Conservation (phyloP, 257 asterid genomes). For the Mitragyna speciosa region DNA sequence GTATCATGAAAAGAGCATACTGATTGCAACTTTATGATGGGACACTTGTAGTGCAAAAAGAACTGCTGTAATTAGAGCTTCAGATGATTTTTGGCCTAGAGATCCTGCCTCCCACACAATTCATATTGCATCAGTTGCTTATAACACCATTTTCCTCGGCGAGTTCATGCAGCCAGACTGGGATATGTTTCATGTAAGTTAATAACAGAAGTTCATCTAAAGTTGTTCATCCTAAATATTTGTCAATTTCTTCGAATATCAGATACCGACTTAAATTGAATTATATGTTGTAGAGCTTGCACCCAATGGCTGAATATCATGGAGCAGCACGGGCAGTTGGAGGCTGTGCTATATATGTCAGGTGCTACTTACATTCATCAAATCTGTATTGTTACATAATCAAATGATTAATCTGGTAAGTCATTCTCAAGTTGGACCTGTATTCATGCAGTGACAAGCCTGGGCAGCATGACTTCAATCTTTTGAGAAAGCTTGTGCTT, state of each 20-base stretch:
- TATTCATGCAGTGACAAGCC: constrained; percentile 74
- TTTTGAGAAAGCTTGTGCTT: constrained; percentile 76
- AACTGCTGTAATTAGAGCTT: constrained; percentile 76
- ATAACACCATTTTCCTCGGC: constrained; percentile 79
- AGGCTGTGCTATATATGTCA: constrained; percentile 87
- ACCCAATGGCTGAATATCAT: constrained; percentile 92
- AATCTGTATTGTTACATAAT: not conserved
- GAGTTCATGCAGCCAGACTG: constrained; percentile 99
- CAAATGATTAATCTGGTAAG: not conserved
- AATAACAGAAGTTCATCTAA: constrained; percentile 4
- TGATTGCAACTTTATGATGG: not conserved
- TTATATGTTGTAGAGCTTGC: constrained; percentile 51
- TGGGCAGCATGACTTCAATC: constrained; percentile 77
- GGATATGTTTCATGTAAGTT: constrained; percentile 96
- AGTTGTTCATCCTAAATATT: not conserved
- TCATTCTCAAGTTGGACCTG: constrained; percentile 10
- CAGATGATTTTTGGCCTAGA: constrained; percentile 92
- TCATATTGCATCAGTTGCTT: constrained; percentile 94
- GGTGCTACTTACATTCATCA: constrained; percentile 34
- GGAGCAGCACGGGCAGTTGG: constrained; percentile 95
- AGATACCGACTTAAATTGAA: not conserved
- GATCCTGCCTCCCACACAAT: constrained; percentile 96
- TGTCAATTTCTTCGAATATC: not conserved
- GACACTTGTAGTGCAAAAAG: constrained; percentile 55
- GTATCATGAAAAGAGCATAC: not conserved